A percentile compares a stretch with the other conserved stretches of the same genome.
Conservation (phyloP, 768 basidiomycete genomes). For the Postia placenta region DNA sequence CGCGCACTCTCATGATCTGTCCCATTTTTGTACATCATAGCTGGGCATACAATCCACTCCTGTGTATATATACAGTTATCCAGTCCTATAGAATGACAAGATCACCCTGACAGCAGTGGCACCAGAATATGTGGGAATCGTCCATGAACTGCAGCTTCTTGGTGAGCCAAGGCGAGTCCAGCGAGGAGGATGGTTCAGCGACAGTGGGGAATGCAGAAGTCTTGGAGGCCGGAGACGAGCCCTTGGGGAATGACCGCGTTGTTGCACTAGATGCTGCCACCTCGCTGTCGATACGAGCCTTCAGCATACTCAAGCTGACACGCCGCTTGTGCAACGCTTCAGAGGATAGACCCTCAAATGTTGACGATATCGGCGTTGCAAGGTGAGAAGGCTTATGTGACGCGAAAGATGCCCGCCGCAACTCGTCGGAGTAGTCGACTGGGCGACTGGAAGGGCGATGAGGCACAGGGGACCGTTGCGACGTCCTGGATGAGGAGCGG, state of each 20-base stretch:
- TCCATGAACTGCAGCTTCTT: conserved; percentile 73
- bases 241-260: conserved; percentile 14
- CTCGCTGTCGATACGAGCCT: conserved; percentile 86
- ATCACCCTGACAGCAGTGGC: conserved; percentile 75
- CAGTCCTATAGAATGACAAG: conserved; percentile 60
- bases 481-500: conserved; percentile 36
- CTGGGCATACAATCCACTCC: not conserved
- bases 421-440: conserved; percentile 34
- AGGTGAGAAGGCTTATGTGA: conserved; percentile 20
- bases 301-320: conserved; percentile 84
- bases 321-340: conserved; percentile 79
- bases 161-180: conserved; percentile 17
- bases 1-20: not conserved
- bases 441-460: conserved; percentile 43
- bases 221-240: conserved; percentile 44
- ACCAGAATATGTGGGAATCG: conserved; percentile 89
- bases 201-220: conserved; percentile 23
- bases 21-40: not conserved
- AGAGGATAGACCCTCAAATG: conserved; percentile 65
- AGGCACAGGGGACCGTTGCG: conserved; percentile 42
- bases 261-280: conserved; percentile 32
- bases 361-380: conserved; percentile 37
- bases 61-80: not conserved
- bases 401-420: conserved; percentile 31
- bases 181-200: conserved; percentile 21